phyloP scores from a whole-genome alignment of 2,329 filamentous ascomycete species.

The Conoideocrella luteorostrata region DNA sequence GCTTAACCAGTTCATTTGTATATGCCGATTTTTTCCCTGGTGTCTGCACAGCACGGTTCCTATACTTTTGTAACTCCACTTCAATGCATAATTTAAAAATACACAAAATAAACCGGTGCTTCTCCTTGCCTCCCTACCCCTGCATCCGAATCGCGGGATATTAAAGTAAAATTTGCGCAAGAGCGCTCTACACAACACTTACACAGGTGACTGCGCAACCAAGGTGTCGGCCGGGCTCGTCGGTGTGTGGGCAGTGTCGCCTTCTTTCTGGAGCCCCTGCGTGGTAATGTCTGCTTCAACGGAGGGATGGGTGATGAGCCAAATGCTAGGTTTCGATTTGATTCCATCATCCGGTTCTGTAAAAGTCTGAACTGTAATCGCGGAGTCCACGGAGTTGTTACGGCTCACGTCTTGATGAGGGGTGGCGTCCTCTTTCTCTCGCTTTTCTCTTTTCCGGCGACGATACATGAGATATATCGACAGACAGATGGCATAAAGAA shows the following conservation, averaged over 20 bases:
- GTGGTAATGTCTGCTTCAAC: neutral
- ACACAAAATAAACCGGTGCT: no score
- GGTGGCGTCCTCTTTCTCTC: conserved; percentile 11
- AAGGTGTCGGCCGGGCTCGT: neutral
- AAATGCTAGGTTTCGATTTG: conserved; percentile 12
- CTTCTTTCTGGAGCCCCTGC: conserved; percentile 1
- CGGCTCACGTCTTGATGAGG: conserved; percentile 12
- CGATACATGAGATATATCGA: conserved; percentile 21
- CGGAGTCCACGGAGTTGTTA: conserved; percentile 18
- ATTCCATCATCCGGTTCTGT: conserved; percentile 12
- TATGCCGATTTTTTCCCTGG: no score
- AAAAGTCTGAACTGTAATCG: conserved; percentile 15
- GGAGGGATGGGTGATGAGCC: conserved; percentile 5
- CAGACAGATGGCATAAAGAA: conserved; percentile 22
- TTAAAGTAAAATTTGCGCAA: neutral
- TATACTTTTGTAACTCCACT: neutral
- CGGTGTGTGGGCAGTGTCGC: neutral
- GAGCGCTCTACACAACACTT: conserved; percentile 3
- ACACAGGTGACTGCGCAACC: conserved; percentile 1
- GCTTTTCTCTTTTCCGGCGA: conserved; percentile 18
- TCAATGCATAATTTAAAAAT: neutral
- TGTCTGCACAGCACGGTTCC: no score
- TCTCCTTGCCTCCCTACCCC: no score
- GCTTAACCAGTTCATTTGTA: no score
- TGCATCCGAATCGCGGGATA: no score